phyloP scores from a whole-genome alignment of 2,329 filamentous ascomycete genomes.

The Calonectria pauciramosa region DNA sequence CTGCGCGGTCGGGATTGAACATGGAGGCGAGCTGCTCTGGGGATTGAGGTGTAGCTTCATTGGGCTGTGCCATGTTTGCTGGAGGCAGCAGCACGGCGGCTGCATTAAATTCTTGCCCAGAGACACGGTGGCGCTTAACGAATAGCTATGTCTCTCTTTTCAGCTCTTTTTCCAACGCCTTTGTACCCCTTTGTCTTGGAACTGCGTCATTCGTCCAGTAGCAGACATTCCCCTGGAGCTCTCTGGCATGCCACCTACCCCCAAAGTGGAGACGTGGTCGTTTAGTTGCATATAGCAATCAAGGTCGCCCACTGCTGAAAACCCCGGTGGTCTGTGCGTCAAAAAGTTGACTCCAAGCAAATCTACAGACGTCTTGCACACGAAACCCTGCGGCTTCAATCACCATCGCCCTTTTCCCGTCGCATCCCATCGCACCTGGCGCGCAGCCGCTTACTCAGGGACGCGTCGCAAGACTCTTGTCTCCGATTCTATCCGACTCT shows the following conservation, averaged over 20 bases:
- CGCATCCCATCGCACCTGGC: constrained; percentile 15
- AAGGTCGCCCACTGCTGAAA: constrained; percentile 15
- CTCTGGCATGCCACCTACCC: neutral
- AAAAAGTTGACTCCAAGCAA: constrained; percentile 41
- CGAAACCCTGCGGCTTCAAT: constrained; percentile 27
- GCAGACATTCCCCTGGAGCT: constrained; percentile 35
- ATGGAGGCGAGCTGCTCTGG: constrained; percentile 37
- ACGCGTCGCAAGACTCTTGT: constrained; percentile 22
- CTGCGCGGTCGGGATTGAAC: constrained; percentile 42
- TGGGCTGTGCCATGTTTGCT: constrained; percentile 37
- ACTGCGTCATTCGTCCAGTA: constrained; percentile 35
- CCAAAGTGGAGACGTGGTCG: constrained; percentile 36
- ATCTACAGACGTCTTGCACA: constrained; percentile 23
- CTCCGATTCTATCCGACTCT: neutral
- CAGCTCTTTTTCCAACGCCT: constrained; percentile 1
- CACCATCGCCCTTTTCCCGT: constrained; percentile 24
- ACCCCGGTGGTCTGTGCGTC: constrained; percentile 39
- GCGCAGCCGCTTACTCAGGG: constrained; percentile 5
- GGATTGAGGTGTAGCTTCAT: constrained; percentile 34
- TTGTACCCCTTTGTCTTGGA: constrained; percentile 26
- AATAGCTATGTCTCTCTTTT: neutral
- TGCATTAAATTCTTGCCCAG: constrained; percentile 5
- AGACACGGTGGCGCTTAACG: neutral
- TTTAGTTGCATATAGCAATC: constrained; percentile 30
- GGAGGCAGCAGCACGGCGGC: neutral